Base-by-base conservation (phyloP, 2,329 filamentous ascomycete genomes). In the Fusarium concolor region DNA sequence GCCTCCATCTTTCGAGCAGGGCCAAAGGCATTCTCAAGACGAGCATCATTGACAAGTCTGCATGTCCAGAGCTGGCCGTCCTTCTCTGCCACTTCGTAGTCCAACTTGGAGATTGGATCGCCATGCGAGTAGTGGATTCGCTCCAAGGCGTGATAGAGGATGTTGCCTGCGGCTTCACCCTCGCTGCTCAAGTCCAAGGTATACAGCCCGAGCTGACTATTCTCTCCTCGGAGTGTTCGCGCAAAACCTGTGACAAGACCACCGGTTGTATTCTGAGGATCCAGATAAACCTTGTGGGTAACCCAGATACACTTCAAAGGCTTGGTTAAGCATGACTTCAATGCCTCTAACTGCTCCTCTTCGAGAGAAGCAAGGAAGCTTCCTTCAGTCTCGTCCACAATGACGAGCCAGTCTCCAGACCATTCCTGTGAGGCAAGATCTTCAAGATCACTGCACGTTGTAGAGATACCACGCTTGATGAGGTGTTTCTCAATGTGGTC, bases 31-130 rank as follows among this genome's bases (percentile, higher is more conserved):
- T 71, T 60, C 28, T 71, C 69, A 1, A 71, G 60, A 15, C 33
- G 49, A 29, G 33, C 2, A 22, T 71, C 69, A 17, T 72, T 62
- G 8, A 59, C 69, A 47, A 71, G 69, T 24, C 69, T 38, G 12
- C 69, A 71, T 11, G 69, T 71, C 69, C 69, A 71, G 18, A 71
- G 69, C 55, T 72, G 67, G 1, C 69, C 69, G 3, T 72, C 67
- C 17, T 66, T 71, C 47, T 71, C 69, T 24, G 69, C 69, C 33
- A 71, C 65, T 31, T 71, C 69, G 6, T 72, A 72, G 44, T 71
- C 69, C 43, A 71, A 6, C 10, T 42, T 71, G 10, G 69, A 71
- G 17, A 71, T 71, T 9, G 69, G 67, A 28, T 72, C 69, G 7
- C 49, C 52, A 10, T 72, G 67, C 1, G 69, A 68, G 55, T 68